These are phyloP conservation scores for Aureobasidium sp. DNA, from an alignment of 2,329 filamentous ascomycete species.

Conservation along the genomic window DNA sequence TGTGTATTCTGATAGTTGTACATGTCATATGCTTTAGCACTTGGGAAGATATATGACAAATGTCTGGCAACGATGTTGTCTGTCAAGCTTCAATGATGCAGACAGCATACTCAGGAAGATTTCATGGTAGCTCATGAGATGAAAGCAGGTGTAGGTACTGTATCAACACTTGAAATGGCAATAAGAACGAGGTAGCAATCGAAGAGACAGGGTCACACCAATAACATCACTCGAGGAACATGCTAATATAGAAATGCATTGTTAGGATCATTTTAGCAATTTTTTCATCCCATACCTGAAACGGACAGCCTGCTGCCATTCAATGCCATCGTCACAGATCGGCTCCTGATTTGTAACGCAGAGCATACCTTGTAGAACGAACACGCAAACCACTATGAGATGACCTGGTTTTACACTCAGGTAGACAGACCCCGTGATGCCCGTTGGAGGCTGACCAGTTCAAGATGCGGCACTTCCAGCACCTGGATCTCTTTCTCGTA, in stretches of 20 bases:
- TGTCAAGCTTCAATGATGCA: too few relatives aligned
- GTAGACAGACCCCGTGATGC: conserved; percentile 15
- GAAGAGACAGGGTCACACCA: neutral
- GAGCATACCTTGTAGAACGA: neutral
- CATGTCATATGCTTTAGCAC: too few relatives aligned
- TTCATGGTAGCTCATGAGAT: neutral
- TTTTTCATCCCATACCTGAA: neutral
- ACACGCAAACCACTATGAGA: neutral
- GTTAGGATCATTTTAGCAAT: neutral
- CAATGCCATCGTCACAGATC: neutral
- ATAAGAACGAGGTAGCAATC: neutral
- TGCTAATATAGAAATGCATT: neutral
- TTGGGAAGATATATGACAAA: too few relatives aligned
- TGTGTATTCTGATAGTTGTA: too few relatives aligned
- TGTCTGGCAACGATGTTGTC: too few relatives aligned
- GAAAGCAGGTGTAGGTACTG: neutral
- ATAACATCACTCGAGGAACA: neutral
- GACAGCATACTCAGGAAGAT: neutral
- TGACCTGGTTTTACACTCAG: neutral
- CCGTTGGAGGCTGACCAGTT: conserved; percentile 17
- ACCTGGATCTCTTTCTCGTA: conserved; percentile 24
- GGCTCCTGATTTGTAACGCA: neutral
- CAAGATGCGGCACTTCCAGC: conserved; percentile 17
- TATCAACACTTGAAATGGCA: neutral
- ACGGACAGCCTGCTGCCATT: neutral